phyloP scores from a whole-genome alignment of 2,329 filamentous ascomycete species.

The Phialophora verrucosa region DNA sequence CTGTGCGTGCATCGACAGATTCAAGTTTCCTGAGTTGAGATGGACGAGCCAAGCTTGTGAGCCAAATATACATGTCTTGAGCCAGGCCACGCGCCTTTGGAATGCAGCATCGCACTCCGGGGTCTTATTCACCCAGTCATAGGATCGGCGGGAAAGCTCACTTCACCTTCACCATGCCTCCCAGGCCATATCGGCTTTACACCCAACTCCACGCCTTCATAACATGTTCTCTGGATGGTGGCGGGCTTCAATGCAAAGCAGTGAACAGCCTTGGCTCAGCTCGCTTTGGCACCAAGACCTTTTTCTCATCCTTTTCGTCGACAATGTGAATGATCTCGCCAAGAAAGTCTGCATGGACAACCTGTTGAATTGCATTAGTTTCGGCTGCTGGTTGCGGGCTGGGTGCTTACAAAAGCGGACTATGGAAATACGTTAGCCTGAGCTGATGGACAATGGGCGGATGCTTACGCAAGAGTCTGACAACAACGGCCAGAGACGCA shows the following conservation, averaged over 20 bases:
- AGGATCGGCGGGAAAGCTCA: neutral
- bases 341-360: neutral
- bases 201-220: neutral
- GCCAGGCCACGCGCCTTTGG: neutral
- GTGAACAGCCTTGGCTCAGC: neutral
- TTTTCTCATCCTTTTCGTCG: neutral
- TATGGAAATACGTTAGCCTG: neutral
- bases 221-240: neutral
- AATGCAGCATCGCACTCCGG: neutral
- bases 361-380: neutral
- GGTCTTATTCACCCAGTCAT: neutral
- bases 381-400: neutral
- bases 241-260: neutral
- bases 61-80: neutral
- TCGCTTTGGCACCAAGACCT: neutral
- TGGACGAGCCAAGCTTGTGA: neutral
- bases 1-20: neutral
- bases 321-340: neutral
- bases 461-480: neutral
- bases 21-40: neutral
- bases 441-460: neutral
- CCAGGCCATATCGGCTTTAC: neutral
- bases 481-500: neutral
- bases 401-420: neutral
- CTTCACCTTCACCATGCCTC: neutral